Percentiles rank a stretch among this genome's conserved stretches.
Evolutionary conservation across 1,139 yeast species (phyloP).

Genomic region (Ogataea hybrid): DNA sequence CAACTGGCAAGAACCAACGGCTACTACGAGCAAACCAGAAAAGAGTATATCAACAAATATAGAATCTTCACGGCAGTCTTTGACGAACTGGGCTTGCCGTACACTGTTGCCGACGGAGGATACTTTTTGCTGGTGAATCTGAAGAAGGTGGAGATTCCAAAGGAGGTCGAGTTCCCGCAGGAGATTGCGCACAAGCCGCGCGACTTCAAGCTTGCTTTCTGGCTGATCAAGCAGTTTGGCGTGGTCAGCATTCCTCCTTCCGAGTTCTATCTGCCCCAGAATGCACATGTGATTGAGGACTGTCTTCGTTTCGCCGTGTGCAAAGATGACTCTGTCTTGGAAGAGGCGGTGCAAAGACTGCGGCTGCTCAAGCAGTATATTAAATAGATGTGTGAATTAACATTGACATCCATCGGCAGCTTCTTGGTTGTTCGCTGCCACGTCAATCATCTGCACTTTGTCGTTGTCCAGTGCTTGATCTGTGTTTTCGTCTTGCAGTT

Average conservation of each 20-base stretch:
- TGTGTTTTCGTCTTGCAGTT: conserved; percentile 53
- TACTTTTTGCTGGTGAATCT: conserved; percentile 89
- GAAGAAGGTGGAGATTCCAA: conserved; percentile 75
- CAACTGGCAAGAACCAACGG: conserved; percentile 54
- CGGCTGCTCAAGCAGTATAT: conserved; percentile 65
- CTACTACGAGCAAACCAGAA: conserved; percentile 69
- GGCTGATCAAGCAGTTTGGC: conserved; percentile 90
- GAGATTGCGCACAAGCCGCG: conserved; percentile 67
- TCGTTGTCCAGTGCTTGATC: conserved; percentile 29
- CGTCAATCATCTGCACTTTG: conserved; percentile 33
- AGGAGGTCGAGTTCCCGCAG: conserved; percentile 58
- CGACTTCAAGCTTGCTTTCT: conserved; percentile 86
- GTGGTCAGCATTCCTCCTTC: conserved; percentile 97
- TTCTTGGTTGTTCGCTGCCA: conserved; percentile 26
- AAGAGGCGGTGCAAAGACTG: conserved; percentile 78
- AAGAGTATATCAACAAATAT: conserved; percentile 67
- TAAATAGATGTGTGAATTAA: conserved; percentile 13
- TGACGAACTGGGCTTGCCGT: conserved; percentile 84
- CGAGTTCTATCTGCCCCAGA: conserved; percentile 75
- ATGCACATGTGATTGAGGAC: conserved; percentile 75
- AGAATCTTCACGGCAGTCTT: conserved; percentile 69
- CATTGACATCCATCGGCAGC: conserved; percentile 30
- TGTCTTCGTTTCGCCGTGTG: conserved; percentile 93
- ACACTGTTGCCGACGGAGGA: conserved; percentile 89
- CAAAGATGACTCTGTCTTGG: conserved; percentile 78